Conservation (phyloP, 2,329 filamentous ascomycete genomes). For the Tolypocladium tundrense region DNA sequence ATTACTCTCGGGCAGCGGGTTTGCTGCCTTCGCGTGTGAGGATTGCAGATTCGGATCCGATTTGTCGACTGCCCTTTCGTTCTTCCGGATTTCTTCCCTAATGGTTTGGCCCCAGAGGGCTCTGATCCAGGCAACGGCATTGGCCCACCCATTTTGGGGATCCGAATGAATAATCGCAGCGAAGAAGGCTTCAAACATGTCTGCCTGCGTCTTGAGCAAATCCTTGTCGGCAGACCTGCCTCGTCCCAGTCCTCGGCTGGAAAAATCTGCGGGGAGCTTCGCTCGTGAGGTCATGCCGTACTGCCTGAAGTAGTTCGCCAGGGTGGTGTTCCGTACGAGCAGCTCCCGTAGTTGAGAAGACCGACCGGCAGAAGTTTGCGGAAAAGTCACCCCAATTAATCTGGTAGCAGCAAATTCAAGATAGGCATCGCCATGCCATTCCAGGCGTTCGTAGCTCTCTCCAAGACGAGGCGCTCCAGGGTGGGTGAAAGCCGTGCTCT, state of each 20-base stretch:
- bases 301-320: slow-evolving; percentile 56
- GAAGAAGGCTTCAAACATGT: slow-evolving; percentile 86
- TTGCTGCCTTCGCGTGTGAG: neutral
- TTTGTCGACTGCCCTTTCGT: slow-evolving; percentile 4
- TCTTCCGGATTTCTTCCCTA: slow-evolving; percentile 35
- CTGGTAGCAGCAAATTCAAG: slow-evolving; percentile 67
- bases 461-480: slow-evolving; percentile 28
- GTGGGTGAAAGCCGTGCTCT: slow-evolving; percentile 58
- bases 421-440: slow-evolving; percentile 84
- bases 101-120: slow-evolving; percentile 63
- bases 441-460: slow-evolving; percentile 64
- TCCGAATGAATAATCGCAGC: slow-evolving; percentile 67
- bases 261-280: slow-evolving; percentile 39
- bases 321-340: slow-evolving; percentile 70
- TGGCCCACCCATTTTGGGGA: slow-evolving; percentile 47
- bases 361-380: slow-evolving; percentile 52
- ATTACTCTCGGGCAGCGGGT: neutral
- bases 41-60: neutral
- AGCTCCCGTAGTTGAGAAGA: slow-evolving; percentile 68
- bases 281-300: slow-evolving; percentile 64
- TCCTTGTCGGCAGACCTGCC: slow-evolving; percentile 34
- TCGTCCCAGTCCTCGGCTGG: slow-evolving; percentile 13
- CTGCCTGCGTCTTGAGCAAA: slow-evolving; percentile 64
- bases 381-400: slow-evolving; percentile 66
- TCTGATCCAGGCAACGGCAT: slow-evolving; percentile 61